Conservation (phyloP, 2,329 filamentous ascomycete species). For the Arachnomyces sp. region DNA sequence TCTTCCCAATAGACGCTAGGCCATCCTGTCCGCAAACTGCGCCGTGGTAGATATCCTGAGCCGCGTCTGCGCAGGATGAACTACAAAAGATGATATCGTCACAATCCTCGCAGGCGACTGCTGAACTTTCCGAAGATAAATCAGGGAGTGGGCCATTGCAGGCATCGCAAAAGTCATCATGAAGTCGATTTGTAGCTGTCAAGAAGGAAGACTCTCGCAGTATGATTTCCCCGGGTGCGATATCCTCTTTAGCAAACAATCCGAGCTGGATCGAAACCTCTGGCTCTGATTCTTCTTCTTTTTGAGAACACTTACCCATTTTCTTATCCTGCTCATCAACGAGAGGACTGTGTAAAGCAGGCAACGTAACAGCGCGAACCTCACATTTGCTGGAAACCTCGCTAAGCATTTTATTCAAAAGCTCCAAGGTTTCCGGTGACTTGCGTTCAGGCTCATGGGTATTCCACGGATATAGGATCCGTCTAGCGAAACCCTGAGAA, state of each 20-base stretch:
- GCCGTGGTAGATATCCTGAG: constrained; percentile 50
- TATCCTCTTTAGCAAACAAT: constrained; percentile 78
- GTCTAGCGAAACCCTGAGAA: constrained; percentile 34
- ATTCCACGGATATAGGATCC: constrained; percentile 60
- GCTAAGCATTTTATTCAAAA: constrained; percentile 64
- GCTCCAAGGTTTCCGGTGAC: constrained; percentile 48
- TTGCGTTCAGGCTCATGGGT: constrained; percentile 52
- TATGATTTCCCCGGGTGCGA: constrained; percentile 66
- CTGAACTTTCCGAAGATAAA: constrained; percentile 33
- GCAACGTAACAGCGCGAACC: constrained; percentile 67
- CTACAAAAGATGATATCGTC: constrained; percentile 56
- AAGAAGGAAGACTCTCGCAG: constrained; percentile 77
- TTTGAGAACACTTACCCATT: constrained; percentile 7
- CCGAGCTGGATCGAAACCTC: constrained; percentile 65
- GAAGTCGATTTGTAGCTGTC: constrained; percentile 80
- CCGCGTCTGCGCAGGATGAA: constrained; percentile 47
- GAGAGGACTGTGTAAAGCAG: constrained; percentile 51
- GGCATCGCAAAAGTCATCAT: constrained; percentile 82
- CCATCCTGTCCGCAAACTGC: constrained; percentile 49
- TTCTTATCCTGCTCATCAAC: constrained; percentile 10
- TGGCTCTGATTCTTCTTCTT: constrained; percentile 14
- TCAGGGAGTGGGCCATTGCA: constrained; percentile 68
- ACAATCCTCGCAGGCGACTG: constrained; percentile 48
- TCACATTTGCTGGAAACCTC: constrained; percentile 72
- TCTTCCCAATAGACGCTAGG: constrained; percentile 51